Evolutionary conservation across 2,329 filamentous ascomycete genomes (phyloP), one percentile per base, ranked within the genome.

Genomic region (Amphichorda felina): DNA sequence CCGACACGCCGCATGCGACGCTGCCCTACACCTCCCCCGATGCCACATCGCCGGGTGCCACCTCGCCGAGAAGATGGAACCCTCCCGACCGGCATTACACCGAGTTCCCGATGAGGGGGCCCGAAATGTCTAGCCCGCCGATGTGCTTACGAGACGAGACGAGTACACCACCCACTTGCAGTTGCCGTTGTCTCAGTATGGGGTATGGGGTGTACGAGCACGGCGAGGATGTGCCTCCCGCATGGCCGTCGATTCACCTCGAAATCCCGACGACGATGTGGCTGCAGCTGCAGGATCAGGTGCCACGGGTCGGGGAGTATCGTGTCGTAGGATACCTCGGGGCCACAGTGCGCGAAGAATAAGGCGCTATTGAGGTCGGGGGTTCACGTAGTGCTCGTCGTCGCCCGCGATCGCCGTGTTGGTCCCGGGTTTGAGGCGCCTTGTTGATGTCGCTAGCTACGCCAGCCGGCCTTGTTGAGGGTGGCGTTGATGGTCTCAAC

Each of bases 251-350:
- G 35, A 61, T 61, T 56, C 56, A 61, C n/a, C 63, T 63, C 14
- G 66, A 49, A 21, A 66, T 61, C 45, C 60, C 55, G 5, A 74
- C 56, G 13, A 68, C 66, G 13, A n/a, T 58, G 50, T n/a, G 66
- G 44, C 6, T 47, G 43, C 9, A 69, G 43, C 6, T 46, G 42
- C 11, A 70, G 42, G 15, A 70, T 58, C 37, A 57, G 42, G 16
- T 66, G 56, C 74, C 73, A 78, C 19, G 74, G 68, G 38, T 72
- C 56, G 40, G 65, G 69, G 66, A 75, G 76, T 6, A 79, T 54
- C 29, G 66, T 57, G 40, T 77, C 74, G 7, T 61, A 69, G 8
- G 57, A 46, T 15, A 64, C 57, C 35, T 60, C 59, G 4, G 50
- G 46, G 3, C 63, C 64, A 15, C 63, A 63, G 39, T 72, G 61